phyloP scores from a whole-genome alignment of 352 stramenopile genomes.

The Pythium biforme region DNA sequence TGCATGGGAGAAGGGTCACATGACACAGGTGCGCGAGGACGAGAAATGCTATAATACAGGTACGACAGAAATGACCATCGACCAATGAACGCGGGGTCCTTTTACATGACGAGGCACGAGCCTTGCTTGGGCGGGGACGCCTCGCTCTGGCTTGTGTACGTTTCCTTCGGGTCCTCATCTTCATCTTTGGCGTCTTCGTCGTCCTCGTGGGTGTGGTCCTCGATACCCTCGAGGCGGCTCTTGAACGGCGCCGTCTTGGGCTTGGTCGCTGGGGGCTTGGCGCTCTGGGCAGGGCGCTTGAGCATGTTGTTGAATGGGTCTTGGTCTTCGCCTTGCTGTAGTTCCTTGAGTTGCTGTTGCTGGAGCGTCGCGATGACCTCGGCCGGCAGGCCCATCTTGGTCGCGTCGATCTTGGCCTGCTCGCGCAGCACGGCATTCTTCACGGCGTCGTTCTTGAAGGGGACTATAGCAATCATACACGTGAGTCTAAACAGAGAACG shows the following conservation, averaged over 20 bases:
- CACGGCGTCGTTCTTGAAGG: conserved; percentile 80
- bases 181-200: conserved; percentile 6
- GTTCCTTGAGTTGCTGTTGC: conserved; percentile 30
- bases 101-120: conserved; percentile 21
- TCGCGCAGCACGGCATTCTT: conserved; percentile 78
- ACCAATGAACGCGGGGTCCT: too few species aligned
- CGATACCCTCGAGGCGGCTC: neutral
- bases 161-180: neutral
- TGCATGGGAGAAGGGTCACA: neutral
- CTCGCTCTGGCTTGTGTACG: neutral
- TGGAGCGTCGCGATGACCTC: conserved; percentile 53
- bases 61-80: neutral
- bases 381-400: conserved; percentile 61
- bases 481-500: neutral
- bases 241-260: neutral
- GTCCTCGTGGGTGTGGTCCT: neutral
- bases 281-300: conserved; percentile 17
- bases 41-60: conserved; percentile 16
- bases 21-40: neutral
- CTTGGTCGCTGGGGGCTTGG: neutral
- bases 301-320: conserved; percentile 28
- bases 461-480: conserved; percentile 35
- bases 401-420: conserved; percentile 72
- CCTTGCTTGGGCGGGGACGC: conserved; percentile 15
- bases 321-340: conserved; percentile 22